These are phyloP conservation scores for Hypoxylon lienhwacheense DNA, from an alignment of 495 filamentous ascomycete genomes.

Conservation along the genomic window DNA sequence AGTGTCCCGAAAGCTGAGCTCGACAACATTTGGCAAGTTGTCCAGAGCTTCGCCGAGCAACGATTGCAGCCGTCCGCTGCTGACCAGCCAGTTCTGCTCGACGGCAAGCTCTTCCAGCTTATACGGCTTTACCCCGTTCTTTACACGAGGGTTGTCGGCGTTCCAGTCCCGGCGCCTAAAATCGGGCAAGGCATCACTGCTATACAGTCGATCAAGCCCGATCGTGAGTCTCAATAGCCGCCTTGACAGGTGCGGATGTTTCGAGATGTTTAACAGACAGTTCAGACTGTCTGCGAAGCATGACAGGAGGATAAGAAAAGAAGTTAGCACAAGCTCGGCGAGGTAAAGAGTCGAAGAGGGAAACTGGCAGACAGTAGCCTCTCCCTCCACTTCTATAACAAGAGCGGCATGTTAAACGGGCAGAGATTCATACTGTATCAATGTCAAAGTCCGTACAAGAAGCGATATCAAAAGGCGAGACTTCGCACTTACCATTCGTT, in stretches of 20 bases:
- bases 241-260: constrained; percentile 35
- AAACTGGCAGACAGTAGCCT: background rate
- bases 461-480: background rate
- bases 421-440: constrained; percentile 15
- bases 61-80: constrained; percentile 25
- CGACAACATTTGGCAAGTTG: constrained; percentile 41
- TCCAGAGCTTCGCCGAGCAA: constrained; percentile 42
- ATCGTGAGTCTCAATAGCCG: constrained; percentile 34
- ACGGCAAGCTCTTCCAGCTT: constrained; percentile 25
- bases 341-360: background rate
- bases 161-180: background rate
- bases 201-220: constrained; percentile 33
- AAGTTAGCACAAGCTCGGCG: too few species aligned
- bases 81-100: constrained; percentile 34
- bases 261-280: constrained; percentile 32
- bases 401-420: background rate
- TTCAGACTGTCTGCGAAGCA: constrained; percentile 29
- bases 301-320: too few species aligned
- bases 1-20: constrained; percentile 43
- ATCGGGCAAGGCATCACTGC: constrained; percentile 19
- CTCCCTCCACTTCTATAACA: too few species aligned
- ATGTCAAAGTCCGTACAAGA: constrained; percentile 2
- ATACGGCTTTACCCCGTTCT: constrained; percentile 16
- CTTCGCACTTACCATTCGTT: constrained; percentile 35
- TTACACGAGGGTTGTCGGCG: constrained; percentile 6